phyloP scores from a whole-genome alignment of 495 filamentous ascomycete genomes.

The Xylaria venustula region DNA sequence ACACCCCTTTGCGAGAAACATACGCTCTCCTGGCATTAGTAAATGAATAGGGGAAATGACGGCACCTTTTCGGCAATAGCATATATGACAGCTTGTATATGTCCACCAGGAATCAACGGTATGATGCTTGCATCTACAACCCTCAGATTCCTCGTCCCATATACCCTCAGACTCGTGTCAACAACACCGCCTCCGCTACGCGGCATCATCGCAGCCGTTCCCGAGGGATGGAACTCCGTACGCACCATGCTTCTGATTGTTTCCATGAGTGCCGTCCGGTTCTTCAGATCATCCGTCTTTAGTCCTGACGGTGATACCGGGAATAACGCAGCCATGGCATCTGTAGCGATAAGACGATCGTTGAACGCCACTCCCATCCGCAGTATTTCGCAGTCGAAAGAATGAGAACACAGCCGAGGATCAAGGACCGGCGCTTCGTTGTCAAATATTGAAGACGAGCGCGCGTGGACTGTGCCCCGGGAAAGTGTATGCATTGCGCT shows the following conservation, averaged over 20 bases:
- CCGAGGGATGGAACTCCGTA: slow-evolving; percentile 31
- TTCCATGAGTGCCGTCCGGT: slow-evolving; percentile 24
- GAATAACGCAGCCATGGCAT: slow-evolving; percentile 30
- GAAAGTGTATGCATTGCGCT: slow-evolving; percentile 27
- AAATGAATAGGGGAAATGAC: neutral
- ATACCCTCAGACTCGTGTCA: slow-evolving; percentile 50
- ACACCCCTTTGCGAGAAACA: neutral
- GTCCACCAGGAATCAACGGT: slow-evolving; percentile 53
- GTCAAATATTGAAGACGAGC: slow-evolving; percentile 22
- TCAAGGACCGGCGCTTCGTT: slow-evolving; percentile 27
- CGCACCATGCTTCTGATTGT: slow-evolving; percentile 24
- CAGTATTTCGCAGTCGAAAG: slow-evolving; percentile 41
- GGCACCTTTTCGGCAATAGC: slow-evolving; percentile 57
- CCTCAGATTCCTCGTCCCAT: slow-evolving; percentile 45
- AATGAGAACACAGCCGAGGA: slow-evolving; percentile 38
- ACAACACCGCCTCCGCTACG: slow-evolving; percentile 44
- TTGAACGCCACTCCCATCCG: slow-evolving; percentile 36
- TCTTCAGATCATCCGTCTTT: slow-evolving; percentile 21
- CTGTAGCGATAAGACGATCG: slow-evolving; percentile 32
- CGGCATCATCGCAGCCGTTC: slow-evolving; percentile 40
- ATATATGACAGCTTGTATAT: slow-evolving; percentile 55
- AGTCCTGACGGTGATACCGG: slow-evolving; percentile 30
- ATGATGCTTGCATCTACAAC: slow-evolving; percentile 61
- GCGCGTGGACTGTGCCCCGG: slow-evolving; percentile 23
- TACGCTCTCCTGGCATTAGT: neutral